Evolutionary conservation across 2,329 filamentous ascomycete genomes (phyloP).

Genomic region (Claviceps lovelessii): DNA sequence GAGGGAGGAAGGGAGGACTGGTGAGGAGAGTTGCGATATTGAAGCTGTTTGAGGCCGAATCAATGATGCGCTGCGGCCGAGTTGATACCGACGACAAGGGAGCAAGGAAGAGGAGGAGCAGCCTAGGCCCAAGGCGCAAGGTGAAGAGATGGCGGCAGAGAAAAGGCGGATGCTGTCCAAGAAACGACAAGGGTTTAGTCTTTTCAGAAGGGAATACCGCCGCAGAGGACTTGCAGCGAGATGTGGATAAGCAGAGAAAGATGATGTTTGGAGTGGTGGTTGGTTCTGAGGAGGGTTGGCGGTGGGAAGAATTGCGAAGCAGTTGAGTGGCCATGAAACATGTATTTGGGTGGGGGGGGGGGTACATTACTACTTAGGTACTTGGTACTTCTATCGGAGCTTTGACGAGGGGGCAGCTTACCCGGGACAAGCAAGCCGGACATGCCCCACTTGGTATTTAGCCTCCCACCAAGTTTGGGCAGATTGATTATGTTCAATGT

Average conservation of each 20-base stretch:
- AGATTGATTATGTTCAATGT: too few relatives aligned
- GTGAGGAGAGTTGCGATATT: not conserved
- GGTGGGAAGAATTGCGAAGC: slow-evolving; percentile 1
- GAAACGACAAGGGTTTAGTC: not conserved
- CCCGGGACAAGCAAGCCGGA: too few relatives aligned
- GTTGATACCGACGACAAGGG: slow-evolving; percentile 1
- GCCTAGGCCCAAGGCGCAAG: not conserved
- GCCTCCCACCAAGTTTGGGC: too few relatives aligned
- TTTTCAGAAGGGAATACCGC: not conserved
- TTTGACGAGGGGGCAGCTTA: too few relatives aligned
- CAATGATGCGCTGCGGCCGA: slow-evolving; percentile 1
- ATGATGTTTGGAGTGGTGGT: not conserved
- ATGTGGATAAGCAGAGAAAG: not conserved
- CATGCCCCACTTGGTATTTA: too few relatives aligned
- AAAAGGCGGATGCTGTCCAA: not conserved
- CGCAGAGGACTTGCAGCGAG: not conserved
- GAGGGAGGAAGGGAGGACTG: not conserved
- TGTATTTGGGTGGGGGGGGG: not conserved
- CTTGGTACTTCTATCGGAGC: too few relatives aligned
- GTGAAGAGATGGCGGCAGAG: not conserved
- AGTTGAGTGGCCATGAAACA: not conserved
- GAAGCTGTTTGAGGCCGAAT: slow-evolving; percentile 2
- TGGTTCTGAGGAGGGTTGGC: not conserved
- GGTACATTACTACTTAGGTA: too few relatives aligned
- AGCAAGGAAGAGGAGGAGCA: not conserved